phyloP scores from a whole-genome alignment of 2,329 filamentous ascomycete genomes.

The Beauveria bassiana region DNA sequence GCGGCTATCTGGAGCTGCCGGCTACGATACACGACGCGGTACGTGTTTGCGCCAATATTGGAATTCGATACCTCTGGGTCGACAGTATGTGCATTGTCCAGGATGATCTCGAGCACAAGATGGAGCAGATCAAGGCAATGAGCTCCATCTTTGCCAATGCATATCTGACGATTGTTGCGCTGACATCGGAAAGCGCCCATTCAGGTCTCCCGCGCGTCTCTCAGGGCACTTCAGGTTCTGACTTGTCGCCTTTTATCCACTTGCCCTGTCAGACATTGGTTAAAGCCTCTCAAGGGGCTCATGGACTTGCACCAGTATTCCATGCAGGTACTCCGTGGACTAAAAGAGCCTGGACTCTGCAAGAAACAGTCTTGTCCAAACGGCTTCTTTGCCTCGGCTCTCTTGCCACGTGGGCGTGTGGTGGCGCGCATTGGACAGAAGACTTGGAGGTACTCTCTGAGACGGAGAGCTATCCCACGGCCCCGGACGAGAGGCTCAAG shows the following conservation, averaged over 20 bases:
- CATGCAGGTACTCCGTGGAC: neutral
- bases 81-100: constrained; percentile 12
- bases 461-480: neutral
- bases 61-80: constrained; percentile 13
- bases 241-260: neutral
- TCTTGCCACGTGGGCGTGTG: constrained; percentile 9
- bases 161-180: constrained; percentile 4
- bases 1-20: constrained; percentile 1
- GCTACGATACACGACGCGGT: constrained; percentile 9
- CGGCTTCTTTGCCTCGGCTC: constrained; percentile 1
- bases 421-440: constrained; percentile 8
- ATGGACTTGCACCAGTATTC: neutral
- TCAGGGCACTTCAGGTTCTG: neutral
- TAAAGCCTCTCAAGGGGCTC: neutral
- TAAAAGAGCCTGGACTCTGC: constrained; percentile 9
- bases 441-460: constrained; percentile 6
- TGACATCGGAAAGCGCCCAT: neutral
- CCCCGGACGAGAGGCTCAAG: neutral
- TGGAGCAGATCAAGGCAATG: constrained; percentile 11
- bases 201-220: neutral
- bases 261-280: constrained; percentile 2
- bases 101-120: constrained; percentile 6
- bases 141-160: constrained; percentile 7
- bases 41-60: constrained; percentile 6
- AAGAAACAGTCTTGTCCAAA: constrained; percentile 10